These are phyloP conservation scores for Trichopus zeylanicus DNA, from an alignment of 116 monocot species.

Conservation along the genomic window DNA sequence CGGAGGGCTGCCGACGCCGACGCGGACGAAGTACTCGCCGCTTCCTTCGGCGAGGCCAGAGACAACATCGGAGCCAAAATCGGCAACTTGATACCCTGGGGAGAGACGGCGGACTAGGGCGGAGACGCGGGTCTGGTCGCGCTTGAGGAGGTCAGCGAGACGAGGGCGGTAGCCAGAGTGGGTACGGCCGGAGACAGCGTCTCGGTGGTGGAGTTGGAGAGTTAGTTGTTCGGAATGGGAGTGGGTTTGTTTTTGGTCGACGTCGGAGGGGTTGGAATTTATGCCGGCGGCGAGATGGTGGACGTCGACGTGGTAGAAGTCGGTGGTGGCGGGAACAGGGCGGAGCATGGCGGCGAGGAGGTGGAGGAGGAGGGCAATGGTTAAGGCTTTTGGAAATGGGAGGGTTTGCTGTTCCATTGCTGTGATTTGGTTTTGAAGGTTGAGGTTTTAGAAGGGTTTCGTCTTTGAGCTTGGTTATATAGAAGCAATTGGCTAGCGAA, in stretches of 20 bases:
- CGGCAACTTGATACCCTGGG: background rate
- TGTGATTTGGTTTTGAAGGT: background rate
- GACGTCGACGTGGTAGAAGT: constrained; percentile 21
- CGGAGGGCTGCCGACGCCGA: constrained; percentile 61
- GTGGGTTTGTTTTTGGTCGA: no score
- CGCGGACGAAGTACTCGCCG: constrained; percentile 76
- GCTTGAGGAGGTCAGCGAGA: constrained; percentile 12
- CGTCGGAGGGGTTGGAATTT: background rate
- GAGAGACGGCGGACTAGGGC: constrained; percentile 12
- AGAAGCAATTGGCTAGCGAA: no score
- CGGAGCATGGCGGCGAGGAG: background rate
- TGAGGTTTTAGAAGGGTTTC: background rate
- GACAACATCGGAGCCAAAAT: constrained; percentile 43
- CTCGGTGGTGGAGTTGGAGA: constrained; percentile 33
- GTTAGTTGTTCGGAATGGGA: background rate
- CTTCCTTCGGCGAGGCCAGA: constrained; percentile 55
- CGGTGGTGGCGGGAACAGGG: background rate
- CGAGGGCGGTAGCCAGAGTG: constrained; percentile 19
- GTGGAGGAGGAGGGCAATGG: constrained; percentile 1
- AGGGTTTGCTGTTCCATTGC: no score
- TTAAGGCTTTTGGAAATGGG: no score
- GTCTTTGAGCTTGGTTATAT: no score
- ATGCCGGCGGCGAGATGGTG: background rate
- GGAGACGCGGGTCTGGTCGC: constrained; percentile 23
- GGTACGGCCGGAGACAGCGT: constrained; percentile 10